These are phyloP conservation scores for Candida railenensis DNA, from an alignment of 805 yeast species.

Conservation along the genomic window DNA sequence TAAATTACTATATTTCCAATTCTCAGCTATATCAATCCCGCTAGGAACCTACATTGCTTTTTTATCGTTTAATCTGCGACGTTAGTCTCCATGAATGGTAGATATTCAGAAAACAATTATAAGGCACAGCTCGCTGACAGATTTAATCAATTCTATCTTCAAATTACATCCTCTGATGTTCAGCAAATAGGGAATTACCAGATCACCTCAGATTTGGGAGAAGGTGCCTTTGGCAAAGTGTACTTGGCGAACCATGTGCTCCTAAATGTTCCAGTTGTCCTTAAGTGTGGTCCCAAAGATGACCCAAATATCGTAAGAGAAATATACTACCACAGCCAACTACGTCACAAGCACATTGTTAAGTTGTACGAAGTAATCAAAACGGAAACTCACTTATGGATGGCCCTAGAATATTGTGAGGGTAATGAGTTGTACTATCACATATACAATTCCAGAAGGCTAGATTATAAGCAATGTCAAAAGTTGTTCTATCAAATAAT, in stretches of 20 bases:
- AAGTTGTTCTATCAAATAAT: slow-evolving; percentile 63
- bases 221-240: slow-evolving; percentile 91
- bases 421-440: slow-evolving; percentile 74
- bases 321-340: slow-evolving; percentile 81
- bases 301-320: slow-evolving; percentile 90
- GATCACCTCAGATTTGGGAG: slow-evolving; percentile 75
- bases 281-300: slow-evolving; percentile 73
- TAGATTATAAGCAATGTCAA: slow-evolving; percentile 51
- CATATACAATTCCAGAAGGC: slow-evolving; percentile 50
- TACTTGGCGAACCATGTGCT: slow-evolving; percentile 79
- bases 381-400: slow-evolving; percentile 78
- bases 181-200: slow-evolving; percentile 79
- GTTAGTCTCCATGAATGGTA: slow-evolving; percentile 20
- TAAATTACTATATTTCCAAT: too few relatives aligned
- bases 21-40: too few relatives aligned
- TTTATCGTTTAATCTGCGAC: too few relatives aligned
- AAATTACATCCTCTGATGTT: slow-evolving; percentile 45
- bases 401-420: slow-evolving; percentile 88
- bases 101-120: slow-evolving; percentile 22
- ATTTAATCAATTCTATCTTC: slow-evolving; percentile 56
- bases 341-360: slow-evolving; percentile 81
- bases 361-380: slow-evolving; percentile 82
- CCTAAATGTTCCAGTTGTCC: slow-evolving; percentile 70
- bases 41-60: too few relatives aligned
- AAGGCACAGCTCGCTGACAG: slow-evolving; percentile 60